Base-by-base conservation (phyloP, 202 grass and related monocot species). In the Brachypodium distachyon region DNA sequence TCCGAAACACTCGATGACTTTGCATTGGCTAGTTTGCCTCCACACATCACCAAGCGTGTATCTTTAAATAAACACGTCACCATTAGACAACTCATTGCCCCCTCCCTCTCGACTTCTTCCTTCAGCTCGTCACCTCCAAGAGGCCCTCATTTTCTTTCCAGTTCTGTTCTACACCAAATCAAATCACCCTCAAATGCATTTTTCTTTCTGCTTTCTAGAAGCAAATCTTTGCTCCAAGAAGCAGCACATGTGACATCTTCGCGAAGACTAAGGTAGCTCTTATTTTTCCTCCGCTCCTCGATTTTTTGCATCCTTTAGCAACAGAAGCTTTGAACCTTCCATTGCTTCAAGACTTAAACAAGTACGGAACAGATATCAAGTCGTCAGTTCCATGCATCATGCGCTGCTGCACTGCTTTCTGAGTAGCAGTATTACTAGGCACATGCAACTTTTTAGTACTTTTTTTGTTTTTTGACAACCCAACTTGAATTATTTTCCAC, bases 1-100 rank as follows among this genome's bases (percentile, higher is more conserved):
- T 72, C 32, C 7, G 19, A 54, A 53, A 54, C 47, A 51, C 18
- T 8, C 27, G 18, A 21, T 7, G 14, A 10, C 18, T 0, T 19
- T 22, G 46, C 42, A 6, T 57, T 6, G 5, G 9, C 23, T 19
- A 56, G 16, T 38, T 65, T 79, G 54, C 26, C 54, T 17, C 68
- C 76, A 48, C 73, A 43, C 55, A 76, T 74, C 5, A 61, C 37
- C n/a, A 51, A 38, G 36, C 69, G 42, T 23, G 32, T 34, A 49
- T 29, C 38, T 74, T 85, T 79, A 79, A 79, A 67, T 79, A 74
- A 50, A 79, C 58, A 74, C 58, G 75, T 73, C 82, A 73, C 27
- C 10, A 28, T 76, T 64, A 58, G 46, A 61, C 74, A 72, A 63
- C 22, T 49, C 70, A 18, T 74, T 19, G 33, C 57, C 47, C 5